Percentiles rank a stretch among this genome's conserved stretches.
Conservation (phyloP, 2,329 filamentous ascomycete species). For the Trichoderma guizhouense region DNA sequence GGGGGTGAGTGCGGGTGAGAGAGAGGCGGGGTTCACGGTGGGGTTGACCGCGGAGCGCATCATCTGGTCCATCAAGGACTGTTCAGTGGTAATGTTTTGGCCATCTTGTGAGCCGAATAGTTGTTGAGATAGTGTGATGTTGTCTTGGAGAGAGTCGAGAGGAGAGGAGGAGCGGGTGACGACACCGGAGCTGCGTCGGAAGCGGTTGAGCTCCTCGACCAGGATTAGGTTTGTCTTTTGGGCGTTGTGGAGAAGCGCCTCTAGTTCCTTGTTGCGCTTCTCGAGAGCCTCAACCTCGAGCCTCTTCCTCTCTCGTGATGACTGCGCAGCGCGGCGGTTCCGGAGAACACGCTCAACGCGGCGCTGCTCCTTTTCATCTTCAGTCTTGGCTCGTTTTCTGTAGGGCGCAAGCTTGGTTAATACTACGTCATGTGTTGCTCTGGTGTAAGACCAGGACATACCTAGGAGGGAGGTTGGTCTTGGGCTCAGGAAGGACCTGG, state of each 20-base stretch:
- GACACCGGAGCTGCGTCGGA: conserved; percentile 44
- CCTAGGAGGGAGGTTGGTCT: conserved; percentile 92
- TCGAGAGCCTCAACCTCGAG: conserved; percentile 84
- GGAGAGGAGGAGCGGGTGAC: conserved; percentile 40
- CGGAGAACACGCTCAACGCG: conserved; percentile 95
- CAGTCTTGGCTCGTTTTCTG: conserved; percentile 96
- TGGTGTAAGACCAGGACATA: conserved; percentile 38
- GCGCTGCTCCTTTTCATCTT: conserved; percentile 97
- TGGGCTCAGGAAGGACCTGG: conserved; percentile 91
- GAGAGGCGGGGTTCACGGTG: conserved; percentile 60
- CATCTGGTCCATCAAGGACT: conserved; percentile 42
- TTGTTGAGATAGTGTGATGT: conserved; percentile 56
- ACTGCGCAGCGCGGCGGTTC: conserved; percentile 93
- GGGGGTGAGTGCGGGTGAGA: conserved; percentile 56
- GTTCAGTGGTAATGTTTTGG: conserved; percentile 30
- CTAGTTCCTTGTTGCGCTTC: conserved; percentile 67
- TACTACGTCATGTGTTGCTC: background rate
- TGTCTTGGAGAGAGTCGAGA: conserved; percentile 42
- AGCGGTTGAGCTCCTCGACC: conserved; percentile 48
- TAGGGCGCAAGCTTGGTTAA: conserved; percentile 23
- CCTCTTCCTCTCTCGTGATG: conserved; percentile 89
- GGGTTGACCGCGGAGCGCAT: conserved; percentile 38
- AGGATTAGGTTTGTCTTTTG: conserved; percentile 51
- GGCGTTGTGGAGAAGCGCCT: conserved; percentile 58
- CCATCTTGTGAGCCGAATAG: conserved; percentile 52